These are phyloP conservation scores for Geranium rotundifolium DNA, from an alignment of 345 rosid genomes.

Conservation along the genomic window DNA sequence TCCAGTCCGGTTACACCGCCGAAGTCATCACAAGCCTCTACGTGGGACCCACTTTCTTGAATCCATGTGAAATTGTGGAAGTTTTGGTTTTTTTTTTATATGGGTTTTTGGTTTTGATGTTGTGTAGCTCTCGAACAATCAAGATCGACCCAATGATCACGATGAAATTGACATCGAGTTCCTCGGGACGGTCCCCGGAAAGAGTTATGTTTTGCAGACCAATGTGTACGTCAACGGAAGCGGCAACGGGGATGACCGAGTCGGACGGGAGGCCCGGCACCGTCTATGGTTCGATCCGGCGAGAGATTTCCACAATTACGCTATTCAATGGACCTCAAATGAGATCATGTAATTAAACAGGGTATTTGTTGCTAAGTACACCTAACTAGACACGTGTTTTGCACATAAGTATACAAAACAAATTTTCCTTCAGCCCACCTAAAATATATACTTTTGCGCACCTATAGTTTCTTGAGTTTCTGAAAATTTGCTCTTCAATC, in stretches of 20 bases:
- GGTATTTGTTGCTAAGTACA: too few relatives aligned
- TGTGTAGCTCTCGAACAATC: conserved; percentile 40
- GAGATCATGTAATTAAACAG: conserved; percentile 47
- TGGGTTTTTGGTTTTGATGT: background rate
- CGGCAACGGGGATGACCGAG: conserved; percentile 56
- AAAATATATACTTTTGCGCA: too few relatives aligned
- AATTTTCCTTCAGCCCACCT: too few relatives aligned
- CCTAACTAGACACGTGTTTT: too few relatives aligned
- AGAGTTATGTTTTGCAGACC: conserved; percentile 93
- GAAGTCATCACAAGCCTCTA: conserved; percentile 86
- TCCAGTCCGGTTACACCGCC: conserved; percentile 76
- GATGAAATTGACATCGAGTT: conserved; percentile 95
- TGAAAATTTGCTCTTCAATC: too few relatives aligned
- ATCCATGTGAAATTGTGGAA: conserved; percentile 7
- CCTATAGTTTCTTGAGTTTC: too few relatives aligned
- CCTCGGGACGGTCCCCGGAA: conserved; percentile 66
- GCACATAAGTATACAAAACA: too few relatives aligned
- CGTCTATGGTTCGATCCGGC: conserved; percentile 91
- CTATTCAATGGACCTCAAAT: conserved; percentile 77
- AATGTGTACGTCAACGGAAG: conserved; percentile 94
- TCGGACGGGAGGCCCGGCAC: conserved; percentile 93
- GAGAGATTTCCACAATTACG: conserved; percentile 68
- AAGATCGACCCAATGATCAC: conserved; percentile 72
- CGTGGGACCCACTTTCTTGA: conserved; percentile 23
- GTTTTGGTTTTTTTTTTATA: background rate